A percentile compares a stretch with the other conserved stretches of the same genome.
phyloP scores from a whole-genome alignment of 2,329 filamentous ascomycete genomes.

The Pyrenophora graminea region DNA sequence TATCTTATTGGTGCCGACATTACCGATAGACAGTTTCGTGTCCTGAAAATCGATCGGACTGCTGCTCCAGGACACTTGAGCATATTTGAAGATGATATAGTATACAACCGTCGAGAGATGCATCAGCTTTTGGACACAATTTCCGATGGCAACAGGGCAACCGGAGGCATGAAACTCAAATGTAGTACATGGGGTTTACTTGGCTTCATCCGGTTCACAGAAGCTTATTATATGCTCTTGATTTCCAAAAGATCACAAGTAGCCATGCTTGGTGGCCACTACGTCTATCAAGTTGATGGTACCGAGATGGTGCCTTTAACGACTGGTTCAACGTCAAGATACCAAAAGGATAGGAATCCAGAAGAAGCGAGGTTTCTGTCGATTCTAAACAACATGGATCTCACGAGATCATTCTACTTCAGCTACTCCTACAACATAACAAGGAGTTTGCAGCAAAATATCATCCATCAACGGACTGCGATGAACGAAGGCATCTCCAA shows the following conservation, averaged over 20 bases:
- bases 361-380: constrained; percentile 88
- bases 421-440: constrained; percentile 98
- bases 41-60: constrained; percentile 93
- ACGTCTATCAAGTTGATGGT: constrained; percentile 91
- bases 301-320: constrained; percentile 90
- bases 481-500: constrained; percentile 67
- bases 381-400: constrained; percentile 87
- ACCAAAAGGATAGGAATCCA: constrained; percentile 78
- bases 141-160: constrained; percentile 89
- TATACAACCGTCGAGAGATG: constrained; percentile 92
- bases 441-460: constrained; percentile 87
- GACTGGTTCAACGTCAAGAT: constrained; percentile 66
- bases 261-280: constrained; percentile 94
- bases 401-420: constrained; percentile 94
- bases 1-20: constrained; percentile 94
- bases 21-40: constrained; percentile 83
- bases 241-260: constrained; percentile 96
- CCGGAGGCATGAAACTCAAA: constrained; percentile 85
- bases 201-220: constrained; percentile 94
- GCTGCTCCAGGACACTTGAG: constrained; percentile 76
- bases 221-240: constrained; percentile 94
- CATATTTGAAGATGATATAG: constrained; percentile 90
- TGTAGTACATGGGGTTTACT: constrained; percentile 92
- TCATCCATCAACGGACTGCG: constrained; percentile 75
- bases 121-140: constrained; percentile 91